A percentile compares a stretch with the other conserved stretches of the same genome.
phyloP scores from a whole-genome alignment of 768 basidiomycete species.

The Neoboletus subvelutipes region DNA sequence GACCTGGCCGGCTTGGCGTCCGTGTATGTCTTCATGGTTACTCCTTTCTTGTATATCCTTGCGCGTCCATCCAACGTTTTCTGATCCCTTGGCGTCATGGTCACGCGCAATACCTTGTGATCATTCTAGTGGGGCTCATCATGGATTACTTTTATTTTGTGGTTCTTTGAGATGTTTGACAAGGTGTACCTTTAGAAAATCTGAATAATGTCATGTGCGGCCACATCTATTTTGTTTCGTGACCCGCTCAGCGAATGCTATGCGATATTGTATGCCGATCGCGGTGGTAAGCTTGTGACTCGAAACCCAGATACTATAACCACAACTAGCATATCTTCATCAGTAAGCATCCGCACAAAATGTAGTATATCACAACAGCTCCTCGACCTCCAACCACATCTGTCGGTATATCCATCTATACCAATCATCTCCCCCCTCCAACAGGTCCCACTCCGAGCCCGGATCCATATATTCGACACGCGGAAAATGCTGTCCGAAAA shows the following conservation, averaged over 20 bases:
- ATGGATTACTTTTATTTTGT: constrained; percentile 13
- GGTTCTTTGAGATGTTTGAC: constrained; percentile 16
- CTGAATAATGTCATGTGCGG: constrained; percentile 10
- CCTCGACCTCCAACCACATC: too few relatives aligned
- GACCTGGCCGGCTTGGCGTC: constrained; percentile 1
- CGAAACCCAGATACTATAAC: too few relatives aligned
- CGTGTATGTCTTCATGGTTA: constrained; percentile 6
- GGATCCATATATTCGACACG: too few relatives aligned
- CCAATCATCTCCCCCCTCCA: too few relatives aligned
- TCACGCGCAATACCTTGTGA: constrained; percentile 8
- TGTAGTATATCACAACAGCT: too few relatives aligned
- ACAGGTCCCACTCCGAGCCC: too few relatives aligned
- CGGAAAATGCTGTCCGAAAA: too few relatives aligned
- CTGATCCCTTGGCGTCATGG: background rate
- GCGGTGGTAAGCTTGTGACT: too few relatives aligned
- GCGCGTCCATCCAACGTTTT: background rate
- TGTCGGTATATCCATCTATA: too few relatives aligned
- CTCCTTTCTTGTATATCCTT: constrained; percentile 27
- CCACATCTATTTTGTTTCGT: background rate
- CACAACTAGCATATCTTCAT: too few relatives aligned
- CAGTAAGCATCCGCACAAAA: too few relatives aligned
- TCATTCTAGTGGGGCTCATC: constrained; percentile 7
- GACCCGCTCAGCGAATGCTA: background rate
- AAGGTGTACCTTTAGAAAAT: constrained; percentile 28
- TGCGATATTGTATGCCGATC: too few relatives aligned